Base-by-base conservation (phyloP, 1,284 basidiomycete genomes). In the Cutaneotrichosporon sp. region DNA sequence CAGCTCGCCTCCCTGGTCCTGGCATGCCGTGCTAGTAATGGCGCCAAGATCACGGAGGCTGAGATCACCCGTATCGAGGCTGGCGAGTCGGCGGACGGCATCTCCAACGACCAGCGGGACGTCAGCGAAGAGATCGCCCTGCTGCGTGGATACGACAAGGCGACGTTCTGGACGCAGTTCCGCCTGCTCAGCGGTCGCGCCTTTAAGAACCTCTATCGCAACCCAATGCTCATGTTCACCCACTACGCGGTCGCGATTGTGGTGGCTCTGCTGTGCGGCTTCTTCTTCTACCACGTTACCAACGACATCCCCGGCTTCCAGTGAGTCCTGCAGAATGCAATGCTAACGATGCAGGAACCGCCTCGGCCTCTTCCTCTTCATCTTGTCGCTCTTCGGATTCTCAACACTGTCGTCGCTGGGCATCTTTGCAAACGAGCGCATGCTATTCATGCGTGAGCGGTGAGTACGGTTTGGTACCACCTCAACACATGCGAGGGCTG, bases 161-260 rank as follows among this genome's bases (percentile, higher is more conserved):
- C 94, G 3, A 88, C 85, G 64, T 92, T 89, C 84, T 84, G 84
- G 61, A 94, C 89, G 22, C 95, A 99, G 81, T 97, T 99, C 76
- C 85, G 85, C 73, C 93, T 98, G 64, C 79, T 99, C 69, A 95
- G 91, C 71, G 93, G 94, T 24, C 81, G 95, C 61, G 94, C 95
- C n/a, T 99, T 98, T 84, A 98, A 98, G 85, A 98, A 98, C 75
- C 79, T 98, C 62, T 94, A 95, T 76, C 67, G 95, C 38, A 94
- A 99, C 74, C 95, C 95, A 0, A 89, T 94, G 60, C 80, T 98
- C 58, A 85, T 99, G 83, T 84, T 87, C 11, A 88, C 93, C 4
- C 95, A 99, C 80, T 99, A 98, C 79, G 74, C 87, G 29, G 88
- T 92, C 16, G 88, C 93, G 1, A 86, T 98, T 68, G 83, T 84